A percentile compares a stretch with the other conserved stretches of the same genome.
phyloP scores from a whole-genome alignment of 192 early-diverging fungal genomes.

The Umbelopsis isabellina region DNA sequence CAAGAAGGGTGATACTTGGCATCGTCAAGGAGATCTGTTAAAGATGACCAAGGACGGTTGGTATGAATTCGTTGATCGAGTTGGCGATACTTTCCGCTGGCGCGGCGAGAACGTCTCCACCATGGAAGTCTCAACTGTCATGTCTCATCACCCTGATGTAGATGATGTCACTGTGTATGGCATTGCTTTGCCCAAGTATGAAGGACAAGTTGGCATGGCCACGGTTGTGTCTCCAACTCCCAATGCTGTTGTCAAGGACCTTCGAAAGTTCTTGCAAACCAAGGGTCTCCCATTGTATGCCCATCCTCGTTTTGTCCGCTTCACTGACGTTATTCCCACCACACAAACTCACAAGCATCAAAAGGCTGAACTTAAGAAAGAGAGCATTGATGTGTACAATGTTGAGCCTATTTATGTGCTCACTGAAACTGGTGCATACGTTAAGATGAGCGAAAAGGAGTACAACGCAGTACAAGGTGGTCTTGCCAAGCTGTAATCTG shows the following conservation, averaged over 20 bases:
- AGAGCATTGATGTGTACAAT: not conserved
- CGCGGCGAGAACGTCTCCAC: slow-evolving; percentile 57
- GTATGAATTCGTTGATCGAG: slow-evolving; percentile 61
- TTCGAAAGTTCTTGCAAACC: not conserved
- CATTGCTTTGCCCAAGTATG: slow-evolving; percentile 49
- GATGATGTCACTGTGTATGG: slow-evolving; percentile 60
- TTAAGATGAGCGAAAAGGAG: not conserved
- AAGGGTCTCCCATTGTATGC: slow-evolving; percentile 15
- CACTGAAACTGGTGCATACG: not conserved
- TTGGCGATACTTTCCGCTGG: slow-evolving; percentile 68
- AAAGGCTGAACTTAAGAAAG: slow-evolving; percentile 19
- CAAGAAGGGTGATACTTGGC: slow-evolving; percentile 57
- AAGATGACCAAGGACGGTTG: slow-evolving; percentile 45
- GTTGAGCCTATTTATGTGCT: not conserved
- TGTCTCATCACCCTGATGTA: slow-evolving; percentile 47
- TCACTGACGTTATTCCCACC: slow-evolving; percentile 14
- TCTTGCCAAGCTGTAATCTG: slow-evolving; percentile 14
- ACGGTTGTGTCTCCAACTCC: slow-evolving; percentile 36
- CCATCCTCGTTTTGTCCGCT: slow-evolving; percentile 11
- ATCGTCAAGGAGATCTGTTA: slow-evolving; percentile 55
- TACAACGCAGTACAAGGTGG: not conserved
- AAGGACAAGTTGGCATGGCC: slow-evolving; percentile 66
- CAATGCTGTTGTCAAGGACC: not conserved
- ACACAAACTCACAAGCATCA: slow-evolving; percentile 21
- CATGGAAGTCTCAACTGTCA: slow-evolving; percentile 52